phyloP scores from a whole-genome alignment of 2,329 filamentous ascomycete genomes.

The Xylaria hypoxylon region DNA sequence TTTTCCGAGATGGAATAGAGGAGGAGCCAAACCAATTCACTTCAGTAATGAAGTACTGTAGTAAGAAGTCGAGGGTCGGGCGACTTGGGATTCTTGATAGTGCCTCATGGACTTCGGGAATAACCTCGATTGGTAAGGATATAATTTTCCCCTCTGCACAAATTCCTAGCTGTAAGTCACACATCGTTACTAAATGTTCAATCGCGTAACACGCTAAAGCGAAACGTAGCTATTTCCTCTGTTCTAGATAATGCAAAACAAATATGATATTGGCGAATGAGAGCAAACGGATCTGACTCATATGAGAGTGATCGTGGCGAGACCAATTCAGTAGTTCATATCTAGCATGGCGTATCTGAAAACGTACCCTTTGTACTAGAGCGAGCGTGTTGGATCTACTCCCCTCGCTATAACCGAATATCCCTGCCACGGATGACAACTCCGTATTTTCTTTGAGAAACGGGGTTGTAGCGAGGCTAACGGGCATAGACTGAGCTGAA shows the following conservation, averaged over 20 bases:
- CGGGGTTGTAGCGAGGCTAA: background rate
- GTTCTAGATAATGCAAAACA: background rate
- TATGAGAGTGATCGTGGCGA: background rate
- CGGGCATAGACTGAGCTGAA: background rate
- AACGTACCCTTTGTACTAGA: slow-evolving; percentile 29
- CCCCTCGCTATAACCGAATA: slow-evolving; percentile 37
- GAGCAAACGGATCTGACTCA: no score
- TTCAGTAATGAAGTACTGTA: slow-evolving; percentile 36
- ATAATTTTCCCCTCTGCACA: background rate
- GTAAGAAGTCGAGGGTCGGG: slow-evolving; percentile 35
- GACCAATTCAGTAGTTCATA: background rate
- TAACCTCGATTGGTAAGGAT: background rate
- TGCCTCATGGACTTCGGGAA: slow-evolving; percentile 9
- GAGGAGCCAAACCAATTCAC: slow-evolving; percentile 36
- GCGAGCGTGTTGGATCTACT: slow-evolving; percentile 37
- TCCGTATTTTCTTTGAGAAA: background rate
- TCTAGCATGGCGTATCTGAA: background rate
- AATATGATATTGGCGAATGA: background rate
- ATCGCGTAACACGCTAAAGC: background rate
- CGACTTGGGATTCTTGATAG: slow-evolving; percentile 33
- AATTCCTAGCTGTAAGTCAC: slow-evolving; percentile 9
- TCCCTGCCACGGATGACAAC: slow-evolving; percentile 10
- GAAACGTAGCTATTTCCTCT: background rate
- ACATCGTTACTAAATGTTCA: slow-evolving; percentile 5
- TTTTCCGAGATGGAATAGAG: no score